Base-by-base conservation (phyloP, 1,284 basidiomycete genomes). In the Singerocomus inundabilis region DNA sequence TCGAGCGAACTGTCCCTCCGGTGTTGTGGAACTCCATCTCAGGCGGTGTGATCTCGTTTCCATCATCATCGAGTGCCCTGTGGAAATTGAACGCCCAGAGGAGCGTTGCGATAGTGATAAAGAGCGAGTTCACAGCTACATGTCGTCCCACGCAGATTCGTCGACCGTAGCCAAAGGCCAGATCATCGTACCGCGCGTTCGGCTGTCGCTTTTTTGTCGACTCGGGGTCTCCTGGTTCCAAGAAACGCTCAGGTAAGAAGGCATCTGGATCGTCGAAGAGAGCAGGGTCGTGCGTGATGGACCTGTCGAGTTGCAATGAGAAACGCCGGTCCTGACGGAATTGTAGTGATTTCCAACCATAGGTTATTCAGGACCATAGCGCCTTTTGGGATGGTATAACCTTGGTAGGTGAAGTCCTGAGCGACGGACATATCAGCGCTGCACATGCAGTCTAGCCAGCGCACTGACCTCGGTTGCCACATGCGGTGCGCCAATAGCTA, bases 341-440 rank as follows among this genome's bases (percentile, higher is more conserved):
- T 11, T 8, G 8, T 9, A 11, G 9, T 24, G 9, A 39, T 25
- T 21, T 48, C 52, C 2, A 31, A 53, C 51, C 51, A 47, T 16
- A 66, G 42, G 48, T 72, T 70, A 7, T 64, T 43, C 16, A 71
- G 25, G 16, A 72, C 45, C 18, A 66, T 56, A 0, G 69, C 50
- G 29, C 60, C 63, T 48, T 70, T 69, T 0, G 70, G 71, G 21
- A 72, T 69, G 32, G 60, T 56, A 50, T 60, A 68, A 4, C 62
- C 68, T 16, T 60, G 46, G 43, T 71, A 62, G 4, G 24, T 36
- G 15, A 53, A 48, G 5, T 48, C 52, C 51, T 53, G 18, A 29
- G 6, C 11, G 25, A 41, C 16, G 26, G 29, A 21, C n/a, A 9
- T 15, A n/a, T 29, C 10, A 31, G 10, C 25, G 16, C 35, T 1